Base-by-base conservation (phyloP, 441 rosid species). In the Cnidoscolus chayamansa region DNA sequence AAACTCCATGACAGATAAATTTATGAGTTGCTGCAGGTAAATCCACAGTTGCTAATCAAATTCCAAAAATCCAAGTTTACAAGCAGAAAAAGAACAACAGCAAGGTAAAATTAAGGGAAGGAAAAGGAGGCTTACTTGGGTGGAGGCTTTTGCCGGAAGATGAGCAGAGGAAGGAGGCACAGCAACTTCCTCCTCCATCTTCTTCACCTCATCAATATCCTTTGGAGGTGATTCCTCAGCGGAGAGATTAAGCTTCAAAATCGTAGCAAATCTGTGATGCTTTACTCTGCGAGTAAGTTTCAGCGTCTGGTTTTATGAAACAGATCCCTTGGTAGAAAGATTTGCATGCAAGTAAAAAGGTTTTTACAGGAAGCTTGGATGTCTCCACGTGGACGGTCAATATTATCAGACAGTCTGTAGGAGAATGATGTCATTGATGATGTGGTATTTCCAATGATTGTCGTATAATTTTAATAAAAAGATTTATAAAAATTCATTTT, bases 201-300 rank as follows among this genome's bases (percentile, higher is more conserved):
- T 79, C 45, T 74, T 35, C 25, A 35, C 66, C 40, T 72, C 80
- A 20, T 37, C 81, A 0, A 40, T 40, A 0, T 78, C 81, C 60
- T 73, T 81, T 17, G n/a, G 53, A 5, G 45, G 7, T 40, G 11
- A 58, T 50, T 72, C 80, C 35, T 81, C 70, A 0, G 87, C 81
- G 13, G 96, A 89, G 40, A 94, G 87, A 57, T 91, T 94, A 17
- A 94, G 90, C 84, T 91, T 94, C 81, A 92, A 86, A 63, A 90
- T 90, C 81, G 81, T 84, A 15, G 58, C 73, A 48, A 82, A 82
- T 35, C 60, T 80, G 35, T 60, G 80, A 2, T 37, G 19, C 82
- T 67, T 79, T 61, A 11, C n/a, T 6, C 25, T 12, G 19, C 19
- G n/a, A 35, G 65, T 57, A 47, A 7, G 40, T 35, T 35, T 35